phyloP scores from a whole-genome alignment of 495 filamentous ascomycete species.

The Neurospora sp. region DNA sequence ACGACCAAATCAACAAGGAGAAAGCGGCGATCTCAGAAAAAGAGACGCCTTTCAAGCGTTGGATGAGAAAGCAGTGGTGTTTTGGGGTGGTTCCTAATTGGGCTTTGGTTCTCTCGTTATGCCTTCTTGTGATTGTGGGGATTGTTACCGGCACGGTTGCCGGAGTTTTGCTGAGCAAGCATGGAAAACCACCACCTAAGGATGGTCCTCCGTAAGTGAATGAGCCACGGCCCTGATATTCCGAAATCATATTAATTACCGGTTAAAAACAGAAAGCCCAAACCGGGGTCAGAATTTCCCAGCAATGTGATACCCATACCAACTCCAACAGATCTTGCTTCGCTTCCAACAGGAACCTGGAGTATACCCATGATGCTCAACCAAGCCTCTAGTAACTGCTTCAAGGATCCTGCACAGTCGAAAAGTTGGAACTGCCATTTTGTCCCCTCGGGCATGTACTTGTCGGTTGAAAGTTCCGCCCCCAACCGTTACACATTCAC shows the following conservation, averaged over 20 bases:
- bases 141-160: slow-evolving; percentile 52
- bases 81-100: slow-evolving; percentile 60
- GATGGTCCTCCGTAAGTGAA: slow-evolving; percentile 16
- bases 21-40: slow-evolving; percentile 34
- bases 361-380: slow-evolving; percentile 47
- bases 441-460: slow-evolving; percentile 22
- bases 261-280: neutral
- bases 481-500: slow-evolving; percentile 23
- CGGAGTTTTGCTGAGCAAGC: slow-evolving; percentile 24
- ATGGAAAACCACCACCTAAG: slow-evolving; percentile 18
- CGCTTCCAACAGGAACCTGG: slow-evolving; percentile 57
- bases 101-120: slow-evolving; percentile 47
- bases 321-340: slow-evolving; percentile 44
- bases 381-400: slow-evolving; percentile 54
- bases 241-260: neutral
- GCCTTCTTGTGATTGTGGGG: slow-evolving; percentile 48
- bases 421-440: slow-evolving; percentile 60
- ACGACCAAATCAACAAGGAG: slow-evolving; percentile 31
- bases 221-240: neutral
- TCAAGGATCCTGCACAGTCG: slow-evolving; percentile 48
- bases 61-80: slow-evolving; percentile 48
- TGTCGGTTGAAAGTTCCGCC: slow-evolving; percentile 19
- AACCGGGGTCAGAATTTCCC: neutral
- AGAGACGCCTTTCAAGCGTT: slow-evolving; percentile 35
- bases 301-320: slow-evolving; percentile 49